Evolutionary conservation across 2,329 filamentous ascomycete species (phyloP).

Genomic region (Colletotrichum tofieldiae): DNA sequence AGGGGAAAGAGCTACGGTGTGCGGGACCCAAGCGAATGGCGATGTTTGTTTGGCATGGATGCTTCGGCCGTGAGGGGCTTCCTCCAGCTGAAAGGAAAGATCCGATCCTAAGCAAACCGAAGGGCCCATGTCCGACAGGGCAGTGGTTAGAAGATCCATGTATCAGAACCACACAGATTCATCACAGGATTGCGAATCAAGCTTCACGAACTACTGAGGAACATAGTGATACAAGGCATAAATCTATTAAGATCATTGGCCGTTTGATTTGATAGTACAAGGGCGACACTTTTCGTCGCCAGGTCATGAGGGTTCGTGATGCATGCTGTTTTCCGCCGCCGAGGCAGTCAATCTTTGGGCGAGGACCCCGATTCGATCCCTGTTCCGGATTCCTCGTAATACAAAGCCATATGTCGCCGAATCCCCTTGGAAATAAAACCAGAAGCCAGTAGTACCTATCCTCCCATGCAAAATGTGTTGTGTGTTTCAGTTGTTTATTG

Average conservation of each 20-base stretch:
- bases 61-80: neutral
- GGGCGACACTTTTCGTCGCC: conserved; percentile 30
- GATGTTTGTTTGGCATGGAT: neutral
- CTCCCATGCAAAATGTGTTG: conserved; percentile 25
- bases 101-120: neutral
- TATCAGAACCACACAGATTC: neutral
- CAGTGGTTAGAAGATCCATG: neutral
- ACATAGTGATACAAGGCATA: conserved; percentile 30
- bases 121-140: no score
- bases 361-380: neutral
- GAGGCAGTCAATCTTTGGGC: conserved; percentile 28
- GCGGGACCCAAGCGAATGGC: neutral
- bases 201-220: neutral
- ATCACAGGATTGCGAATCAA: neutral
- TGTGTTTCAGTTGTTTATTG: conserved; percentile 25
- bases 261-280: conserved; percentile 39
- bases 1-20: neutral
- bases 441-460: conserved; percentile 9
- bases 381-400: conserved; percentile 21
- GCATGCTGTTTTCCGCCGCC: conserved; percentile 28
- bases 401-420: conserved; percentile 35
- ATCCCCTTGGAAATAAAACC: conserved; percentile 9
- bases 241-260: conserved; percentile 39
- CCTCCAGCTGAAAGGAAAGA: no score
- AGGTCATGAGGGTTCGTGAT: conserved; percentile 40